These are phyloP conservation scores for Syzygium aromaticum DNA, from an alignment of 345 rosid genomes.

Conservation along the genomic window DNA sequence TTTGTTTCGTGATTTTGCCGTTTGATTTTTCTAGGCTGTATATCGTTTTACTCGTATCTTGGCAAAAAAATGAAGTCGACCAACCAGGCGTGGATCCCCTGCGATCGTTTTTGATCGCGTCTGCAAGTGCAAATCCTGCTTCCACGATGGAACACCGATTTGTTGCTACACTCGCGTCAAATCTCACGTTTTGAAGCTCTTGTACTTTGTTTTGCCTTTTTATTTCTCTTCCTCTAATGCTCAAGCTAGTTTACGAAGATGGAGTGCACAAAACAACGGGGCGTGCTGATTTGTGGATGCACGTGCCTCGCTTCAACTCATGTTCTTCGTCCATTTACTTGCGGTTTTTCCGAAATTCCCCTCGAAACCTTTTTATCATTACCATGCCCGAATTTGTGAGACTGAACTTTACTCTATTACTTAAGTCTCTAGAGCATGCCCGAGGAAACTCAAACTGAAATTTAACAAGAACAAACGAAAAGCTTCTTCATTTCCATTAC, in stretches of 20 bases:
- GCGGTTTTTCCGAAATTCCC: background rate
- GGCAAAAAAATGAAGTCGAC: background rate
- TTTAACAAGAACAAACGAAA: background rate
- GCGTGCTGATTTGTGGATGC: background rate
- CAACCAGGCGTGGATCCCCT: background rate
- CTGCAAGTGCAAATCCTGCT: too few relatives aligned
- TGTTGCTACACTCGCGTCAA: too few relatives aligned
- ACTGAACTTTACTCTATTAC: background rate
- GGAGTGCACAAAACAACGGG: too few relatives aligned
- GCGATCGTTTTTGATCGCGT: background rate
- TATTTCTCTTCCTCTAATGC: too few relatives aligned
- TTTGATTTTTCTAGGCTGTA: background rate
- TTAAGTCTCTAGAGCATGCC: background rate
- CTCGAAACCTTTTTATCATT: background rate
- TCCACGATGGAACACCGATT: too few relatives aligned
- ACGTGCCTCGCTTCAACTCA: background rate
- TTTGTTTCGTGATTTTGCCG: background rate
- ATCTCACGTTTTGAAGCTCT: too few relatives aligned
- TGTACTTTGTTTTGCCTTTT: too few relatives aligned
- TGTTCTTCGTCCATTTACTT: background rate
- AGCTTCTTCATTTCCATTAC: background rate
- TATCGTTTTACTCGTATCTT: background rate
- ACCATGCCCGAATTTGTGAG: background rate
- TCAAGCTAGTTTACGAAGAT: too few relatives aligned
- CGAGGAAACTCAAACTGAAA: background rate